Evolutionary conservation across 169 alveolate species (phyloP).

Genomic region (Cyclospora cayetanensis): DNA sequence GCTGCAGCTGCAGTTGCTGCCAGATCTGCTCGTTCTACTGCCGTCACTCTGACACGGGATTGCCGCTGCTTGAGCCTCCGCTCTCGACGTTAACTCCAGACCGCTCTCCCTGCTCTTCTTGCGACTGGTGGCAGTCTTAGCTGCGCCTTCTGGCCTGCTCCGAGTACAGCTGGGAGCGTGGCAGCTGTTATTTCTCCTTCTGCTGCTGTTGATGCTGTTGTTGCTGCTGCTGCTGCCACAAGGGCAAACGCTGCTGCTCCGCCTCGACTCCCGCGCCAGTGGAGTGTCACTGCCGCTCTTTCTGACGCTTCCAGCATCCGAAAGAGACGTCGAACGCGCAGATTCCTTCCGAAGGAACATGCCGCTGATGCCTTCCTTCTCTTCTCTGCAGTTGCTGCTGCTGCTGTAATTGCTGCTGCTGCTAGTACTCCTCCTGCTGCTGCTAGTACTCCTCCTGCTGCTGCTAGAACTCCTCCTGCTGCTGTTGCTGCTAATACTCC

Average conservation of each 20-base stretch:
- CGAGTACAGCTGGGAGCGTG: not conserved
- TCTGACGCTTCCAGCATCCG: too few relatives aligned
- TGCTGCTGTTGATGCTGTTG: constrained; percentile 29
- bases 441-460: not conserved
- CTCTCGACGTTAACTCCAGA: too few relatives aligned
- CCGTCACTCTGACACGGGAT: not conserved
- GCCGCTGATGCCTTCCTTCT: too few relatives aligned
- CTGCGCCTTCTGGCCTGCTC: too few relatives aligned
- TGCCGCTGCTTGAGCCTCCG: too few relatives aligned
- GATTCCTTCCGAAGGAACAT: too few relatives aligned
- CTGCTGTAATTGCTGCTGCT: too few relatives aligned
- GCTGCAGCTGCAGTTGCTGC: too few relatives aligned
- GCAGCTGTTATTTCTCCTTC: constrained; percentile 9
- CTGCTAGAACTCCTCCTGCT: constrained; percentile 24
- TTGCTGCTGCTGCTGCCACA: not conserved
- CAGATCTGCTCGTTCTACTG: constrained; percentile 28
- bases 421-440: too few relatives aligned
- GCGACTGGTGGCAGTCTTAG: too few relatives aligned
- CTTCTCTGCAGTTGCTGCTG: not conserved
- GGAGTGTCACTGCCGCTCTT: not conserved
- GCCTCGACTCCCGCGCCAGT: not conserved
- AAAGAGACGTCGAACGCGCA: too few relatives aligned
- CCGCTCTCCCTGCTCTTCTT: too few relatives aligned
- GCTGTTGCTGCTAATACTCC: not conserved
- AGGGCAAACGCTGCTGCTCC: constrained; percentile 37